phyloP scores from a whole-genome alignment of 2,329 filamentous ascomycete genomes.

The Aspergillus jensenii region DNA sequence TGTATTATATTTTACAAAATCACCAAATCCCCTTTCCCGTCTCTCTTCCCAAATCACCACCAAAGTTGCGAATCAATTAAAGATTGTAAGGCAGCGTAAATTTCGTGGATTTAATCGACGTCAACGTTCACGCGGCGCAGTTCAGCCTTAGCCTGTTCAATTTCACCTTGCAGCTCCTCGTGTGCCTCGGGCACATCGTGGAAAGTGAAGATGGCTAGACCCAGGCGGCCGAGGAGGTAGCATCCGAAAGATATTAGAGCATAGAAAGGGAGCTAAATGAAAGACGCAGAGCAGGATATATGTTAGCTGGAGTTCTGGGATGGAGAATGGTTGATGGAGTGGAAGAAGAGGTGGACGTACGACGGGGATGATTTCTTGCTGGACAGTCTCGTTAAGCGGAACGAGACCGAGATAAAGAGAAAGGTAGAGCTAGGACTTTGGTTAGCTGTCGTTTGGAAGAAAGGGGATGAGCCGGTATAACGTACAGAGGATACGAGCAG shows the following conservation, averaged over 20 bases:
- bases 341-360: slow-evolving; percentile 55
- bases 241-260: slow-evolving; percentile 85
- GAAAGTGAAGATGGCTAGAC: slow-evolving; percentile 91
- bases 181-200: slow-evolving; percentile 93
- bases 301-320: not conserved
- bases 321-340: not conserved
- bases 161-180: slow-evolving; percentile 85
- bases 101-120: slow-evolving; percentile 35
- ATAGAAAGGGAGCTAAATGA: slow-evolving; percentile 82
- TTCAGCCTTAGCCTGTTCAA: slow-evolving; percentile 49
- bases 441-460: slow-evolving; percentile 10
- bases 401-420: slow-evolving; percentile 80
- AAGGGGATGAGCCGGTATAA: not conserved
- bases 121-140: slow-evolving; percentile 44
- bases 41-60: not conserved
- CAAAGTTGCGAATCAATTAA: not conserved
- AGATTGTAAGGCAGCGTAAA: not conserved
- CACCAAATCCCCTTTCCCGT: not conserved
- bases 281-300: not conserved
- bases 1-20: not conserved
- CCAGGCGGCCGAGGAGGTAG: slow-evolving; percentile 87
- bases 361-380: slow-evolving; percentile 83
- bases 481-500: slow-evolving; percentile 85
- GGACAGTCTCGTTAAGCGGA: slow-evolving; percentile 73
- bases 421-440: slow-evolving; percentile 71